Evolutionary conservation across 2,329 filamentous ascomycete species (phyloP).

Genomic region (Trichoderma harzianum): DNA sequence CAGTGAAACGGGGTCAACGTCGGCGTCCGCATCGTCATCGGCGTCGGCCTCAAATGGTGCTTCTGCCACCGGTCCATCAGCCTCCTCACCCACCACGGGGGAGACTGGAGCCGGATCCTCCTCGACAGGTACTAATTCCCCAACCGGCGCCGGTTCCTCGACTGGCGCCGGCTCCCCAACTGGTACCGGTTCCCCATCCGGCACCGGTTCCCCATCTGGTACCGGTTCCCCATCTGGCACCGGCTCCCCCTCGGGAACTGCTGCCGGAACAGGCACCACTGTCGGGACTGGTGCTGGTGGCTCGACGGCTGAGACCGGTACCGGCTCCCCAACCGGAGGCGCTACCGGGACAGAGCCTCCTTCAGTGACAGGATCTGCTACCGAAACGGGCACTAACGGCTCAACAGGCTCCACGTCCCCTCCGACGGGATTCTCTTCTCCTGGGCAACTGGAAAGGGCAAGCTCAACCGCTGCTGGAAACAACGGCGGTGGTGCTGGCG

Average conservation of each 20-base stretch:
- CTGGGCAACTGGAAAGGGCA: not conserved
- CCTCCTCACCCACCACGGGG: not conserved
- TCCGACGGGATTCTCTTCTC: not conserved
- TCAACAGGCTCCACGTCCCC: not conserved
- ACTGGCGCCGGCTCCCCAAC: not conserved
- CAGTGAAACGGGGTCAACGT: not conserved
- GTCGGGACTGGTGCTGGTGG: not conserved
- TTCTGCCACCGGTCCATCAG: not conserved
- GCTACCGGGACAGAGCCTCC: not conserved
- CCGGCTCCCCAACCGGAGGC: not conserved
- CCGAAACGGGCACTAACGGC: not conserved
- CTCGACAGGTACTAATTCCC: conserved; percentile 2
- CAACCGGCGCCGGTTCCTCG: not conserved
- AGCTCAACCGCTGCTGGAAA: not conserved
- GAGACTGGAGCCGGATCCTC: not conserved
- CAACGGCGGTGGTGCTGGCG: not conserved
- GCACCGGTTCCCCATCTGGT: not conserved
- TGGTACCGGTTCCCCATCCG: not conserved
- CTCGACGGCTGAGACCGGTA: not conserved
- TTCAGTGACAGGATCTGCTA: not conserved
- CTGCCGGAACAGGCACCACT: not conserved
- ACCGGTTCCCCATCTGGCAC: not conserved
- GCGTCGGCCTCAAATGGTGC: not conserved
- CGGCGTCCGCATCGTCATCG: not conserved
- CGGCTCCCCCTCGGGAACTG: not conserved